A percentile compares a stretch with the other conserved stretches of the same genome.
These are phyloP conservation scores for Camellia oleifera DNA, from an alignment of 179 eudicot genomes.

Conservation along the genomic window DNA sequence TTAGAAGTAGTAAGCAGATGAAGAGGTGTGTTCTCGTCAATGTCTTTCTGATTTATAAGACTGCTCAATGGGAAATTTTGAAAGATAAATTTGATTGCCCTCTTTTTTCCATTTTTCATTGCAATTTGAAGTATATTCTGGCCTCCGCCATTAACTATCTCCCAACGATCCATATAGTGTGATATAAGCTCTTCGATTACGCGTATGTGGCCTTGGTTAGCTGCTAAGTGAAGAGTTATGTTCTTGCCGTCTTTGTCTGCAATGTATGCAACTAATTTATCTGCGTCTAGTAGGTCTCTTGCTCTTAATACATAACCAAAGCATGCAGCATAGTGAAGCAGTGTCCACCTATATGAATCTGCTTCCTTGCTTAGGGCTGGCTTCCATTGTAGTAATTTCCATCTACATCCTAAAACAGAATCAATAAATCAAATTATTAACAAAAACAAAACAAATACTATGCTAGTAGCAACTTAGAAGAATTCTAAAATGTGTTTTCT, in stretches of 20 bases:
- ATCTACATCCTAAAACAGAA: constrained; percentile 11
- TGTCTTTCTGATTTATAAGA: constrained; percentile 24
- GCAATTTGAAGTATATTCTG: constrained; percentile 30
- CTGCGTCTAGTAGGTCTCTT: constrained; percentile 2
- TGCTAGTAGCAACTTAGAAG: too few species aligned
- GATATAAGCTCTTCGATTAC: constrained; percentile 19
- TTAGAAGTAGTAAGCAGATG: constrained; percentile 16
- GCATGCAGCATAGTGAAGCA: constrained; percentile 27
- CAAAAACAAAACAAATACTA: background rate
- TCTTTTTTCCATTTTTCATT: background rate
- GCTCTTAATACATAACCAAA: constrained; percentile 11
- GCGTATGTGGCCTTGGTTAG: constrained; percentile 15
- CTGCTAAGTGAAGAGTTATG: constrained; percentile 31
- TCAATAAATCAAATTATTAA: background rate
- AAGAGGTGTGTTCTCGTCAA: constrained; percentile 24
- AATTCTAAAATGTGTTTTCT: background rate
- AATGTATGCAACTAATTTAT: constrained; percentile 17
- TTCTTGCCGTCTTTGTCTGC: constrained; percentile 6
- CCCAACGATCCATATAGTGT: constrained; percentile 28
- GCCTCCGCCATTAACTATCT: constrained; percentile 20
- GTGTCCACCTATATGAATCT: constrained; percentile 22
- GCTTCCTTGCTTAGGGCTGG: constrained; percentile 6
- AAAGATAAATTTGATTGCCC: constrained; percentile 6
- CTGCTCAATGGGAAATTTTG: constrained; percentile 2
- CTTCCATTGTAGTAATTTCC: constrained; percentile 11